Percentiles rank a stretch among this genome's conserved stretches.
Conservation (phyloP, 202 grass and related monocot species). For the Setaria italica region DNA sequence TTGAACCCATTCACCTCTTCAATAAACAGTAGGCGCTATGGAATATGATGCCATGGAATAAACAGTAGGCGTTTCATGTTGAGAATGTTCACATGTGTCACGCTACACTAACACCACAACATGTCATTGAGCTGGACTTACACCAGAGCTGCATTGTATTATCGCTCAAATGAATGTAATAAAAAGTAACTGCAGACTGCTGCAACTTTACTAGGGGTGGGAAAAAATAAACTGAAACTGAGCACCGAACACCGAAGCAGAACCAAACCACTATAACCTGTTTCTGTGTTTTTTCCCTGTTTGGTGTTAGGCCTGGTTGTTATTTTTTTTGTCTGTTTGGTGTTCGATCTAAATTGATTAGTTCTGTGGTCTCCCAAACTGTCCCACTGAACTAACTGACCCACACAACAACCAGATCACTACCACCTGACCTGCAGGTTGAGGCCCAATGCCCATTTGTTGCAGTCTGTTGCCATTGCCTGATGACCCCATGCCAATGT, state of each 20-base stretch:
- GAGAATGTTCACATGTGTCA: conserved; percentile 20
- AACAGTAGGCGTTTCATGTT: not conserved
- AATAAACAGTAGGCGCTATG: not conserved
- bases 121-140: conserved; percentile 15
- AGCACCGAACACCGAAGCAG: not conserved
- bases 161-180: not conserved
- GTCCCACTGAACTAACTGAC: not conserved
- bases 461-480: not conserved
- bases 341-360: not conserved
- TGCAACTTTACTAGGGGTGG: not conserved
- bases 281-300: not conserved
- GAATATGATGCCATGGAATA: conserved; percentile 10
- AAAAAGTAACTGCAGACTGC: not conserved
- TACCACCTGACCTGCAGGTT: not conserved
- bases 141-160: not conserved
- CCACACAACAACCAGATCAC: not conserved
- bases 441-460: not conserved
- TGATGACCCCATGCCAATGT: not conserved
- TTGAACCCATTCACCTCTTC: not conserved
- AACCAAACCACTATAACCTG: not conserved
- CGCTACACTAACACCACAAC: conserved; percentile 1
- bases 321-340: not conserved
- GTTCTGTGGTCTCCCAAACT: not conserved
- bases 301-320: not conserved
- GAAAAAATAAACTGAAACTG: not conserved